These are phyloP conservation scores for Spongospora subterranea DNA, from an alignment of 208 protist genomes.

Conservation along the genomic window DNA sequence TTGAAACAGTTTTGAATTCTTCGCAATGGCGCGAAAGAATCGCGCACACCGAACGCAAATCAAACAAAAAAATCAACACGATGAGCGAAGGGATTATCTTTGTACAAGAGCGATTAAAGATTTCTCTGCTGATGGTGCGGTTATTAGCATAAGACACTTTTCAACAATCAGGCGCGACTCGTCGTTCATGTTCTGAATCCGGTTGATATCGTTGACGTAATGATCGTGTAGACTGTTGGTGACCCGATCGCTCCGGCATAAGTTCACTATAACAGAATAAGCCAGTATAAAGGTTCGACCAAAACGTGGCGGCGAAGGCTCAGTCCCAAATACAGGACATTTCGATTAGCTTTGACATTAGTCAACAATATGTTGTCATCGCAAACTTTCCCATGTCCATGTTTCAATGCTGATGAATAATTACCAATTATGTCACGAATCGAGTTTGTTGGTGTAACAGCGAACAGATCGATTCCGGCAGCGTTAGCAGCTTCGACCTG, in stretches of 20 bases:
- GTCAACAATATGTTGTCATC: background rate
- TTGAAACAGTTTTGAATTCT: too few species aligned
- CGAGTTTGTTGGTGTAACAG: background rate
- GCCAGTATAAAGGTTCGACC: background rate
- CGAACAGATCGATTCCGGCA: background rate
- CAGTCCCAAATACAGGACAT: background rate
- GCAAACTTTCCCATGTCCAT: background rate
- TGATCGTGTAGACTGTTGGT: background rate
- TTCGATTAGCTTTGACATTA: background rate
- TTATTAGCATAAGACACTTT: background rate
- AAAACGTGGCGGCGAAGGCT: background rate
- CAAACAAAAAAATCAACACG: too few species aligned
- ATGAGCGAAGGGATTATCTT: too few species aligned
- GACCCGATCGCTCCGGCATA: background rate
- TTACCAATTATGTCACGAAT: background rate
- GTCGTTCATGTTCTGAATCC: background rate
- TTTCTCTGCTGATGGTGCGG: background rate
- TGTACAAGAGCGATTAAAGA: constrained; percentile 9
- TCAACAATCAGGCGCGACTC: background rate
- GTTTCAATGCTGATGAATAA: background rate
- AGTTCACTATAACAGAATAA: background rate
- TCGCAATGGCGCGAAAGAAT: too few species aligned
- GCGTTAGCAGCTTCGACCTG: background rate
- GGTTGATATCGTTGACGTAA: constrained; percentile 21
- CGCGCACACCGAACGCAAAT: too few species aligned